Conservation (phyloP, 176 grass and related monocot genomes). For the Oryza glumipatula region DNA sequence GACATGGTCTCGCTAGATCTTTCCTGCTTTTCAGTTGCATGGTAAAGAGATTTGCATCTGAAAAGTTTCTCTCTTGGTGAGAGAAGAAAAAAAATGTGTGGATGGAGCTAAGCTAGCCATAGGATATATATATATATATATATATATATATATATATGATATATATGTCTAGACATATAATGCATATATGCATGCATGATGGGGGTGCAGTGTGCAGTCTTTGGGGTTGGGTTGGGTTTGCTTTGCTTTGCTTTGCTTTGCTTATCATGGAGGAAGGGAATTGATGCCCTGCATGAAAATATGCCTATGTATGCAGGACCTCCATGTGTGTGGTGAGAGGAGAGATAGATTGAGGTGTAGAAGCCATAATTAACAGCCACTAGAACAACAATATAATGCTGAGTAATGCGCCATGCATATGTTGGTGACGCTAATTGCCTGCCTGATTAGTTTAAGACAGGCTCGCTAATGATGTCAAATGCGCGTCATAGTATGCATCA, state of each 20-base stretch:
- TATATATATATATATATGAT: background rate
- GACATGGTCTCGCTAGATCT: slow-evolving; percentile 46
- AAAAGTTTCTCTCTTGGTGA: slow-evolving; percentile 47
- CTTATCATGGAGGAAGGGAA: slow-evolving; percentile 45
- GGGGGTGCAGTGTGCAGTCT: slow-evolving; percentile 20
- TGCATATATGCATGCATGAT: slow-evolving; percentile 2
- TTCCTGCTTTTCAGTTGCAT: slow-evolving; percentile 54
- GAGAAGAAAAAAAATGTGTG: slow-evolving; percentile 14
- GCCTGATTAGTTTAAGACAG: background rate
- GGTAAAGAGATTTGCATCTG: slow-evolving; percentile 76
- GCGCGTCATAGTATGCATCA: background rate
- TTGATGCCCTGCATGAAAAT: slow-evolving; percentile 26
- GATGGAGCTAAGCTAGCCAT: background rate
- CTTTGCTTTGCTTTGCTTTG: slow-evolving; percentile 51
- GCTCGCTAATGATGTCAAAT: slow-evolving; percentile 11
- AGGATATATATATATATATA: background rate
- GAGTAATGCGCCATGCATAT: background rate
- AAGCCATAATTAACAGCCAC: slow-evolving; percentile 13
- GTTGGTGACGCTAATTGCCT: background rate
- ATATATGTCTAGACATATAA: no score
- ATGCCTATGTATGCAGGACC: no score
- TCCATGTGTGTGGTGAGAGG: background rate
- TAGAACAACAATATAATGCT: background rate
- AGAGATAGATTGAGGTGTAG: background rate
- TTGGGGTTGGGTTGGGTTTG: background rate